Percentiles rank a stretch among this genome's conserved stretches.
Evolutionary conservation across 2,329 filamentous ascomycete genomes (phyloP).

Genomic region (Eutypa lata): DNA sequence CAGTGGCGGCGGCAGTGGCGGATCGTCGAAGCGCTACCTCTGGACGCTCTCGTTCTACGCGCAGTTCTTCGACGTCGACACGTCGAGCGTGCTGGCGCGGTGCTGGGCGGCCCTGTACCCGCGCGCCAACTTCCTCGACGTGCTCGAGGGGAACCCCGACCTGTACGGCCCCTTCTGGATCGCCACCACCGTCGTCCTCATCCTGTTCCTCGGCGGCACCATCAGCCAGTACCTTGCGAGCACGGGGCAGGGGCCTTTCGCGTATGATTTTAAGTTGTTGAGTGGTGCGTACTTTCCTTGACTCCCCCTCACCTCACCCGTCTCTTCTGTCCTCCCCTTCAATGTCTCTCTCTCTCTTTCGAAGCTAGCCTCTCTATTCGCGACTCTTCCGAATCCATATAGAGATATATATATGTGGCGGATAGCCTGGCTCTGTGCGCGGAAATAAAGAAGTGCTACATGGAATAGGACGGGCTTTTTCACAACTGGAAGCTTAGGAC

Average conservation of each 20-base stretch:
- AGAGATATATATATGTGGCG: too few species aligned
- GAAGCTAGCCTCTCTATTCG: too few species aligned
- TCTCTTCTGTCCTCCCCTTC: too few species aligned
- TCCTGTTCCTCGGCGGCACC: constrained; percentile 90
- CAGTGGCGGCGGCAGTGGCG: constrained; percentile 26
- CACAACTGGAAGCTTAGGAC: too few species aligned
- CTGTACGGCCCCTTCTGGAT: constrained; percentile 99
- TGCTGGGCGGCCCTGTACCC: constrained; percentile 90
- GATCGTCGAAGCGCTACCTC: constrained; percentile 73
- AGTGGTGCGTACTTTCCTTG: constrained; percentile 58
- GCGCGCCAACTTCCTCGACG: constrained; percentile 91
- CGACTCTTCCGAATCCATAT: too few species aligned
- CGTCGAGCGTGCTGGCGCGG: constrained; percentile 78
- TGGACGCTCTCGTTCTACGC: constrained; percentile 94
- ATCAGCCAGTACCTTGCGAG: constrained; percentile 85
- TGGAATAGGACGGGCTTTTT: too few species aligned
- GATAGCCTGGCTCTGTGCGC: too few species aligned
- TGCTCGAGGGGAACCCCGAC: constrained; percentile 94
- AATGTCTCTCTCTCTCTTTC: too few species aligned
- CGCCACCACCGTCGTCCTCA: constrained; percentile 93
- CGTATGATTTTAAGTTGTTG: constrained; percentile 86
- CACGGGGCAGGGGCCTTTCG: constrained; percentile 68
- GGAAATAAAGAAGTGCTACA: too few species aligned
- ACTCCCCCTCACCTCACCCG: not conserved
- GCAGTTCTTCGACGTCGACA: constrained; percentile 98